These are phyloP conservation scores for Colletotrichum sp. DNA, from an alignment of 2,329 filamentous ascomycete genomes.

Conservation along the genomic window DNA sequence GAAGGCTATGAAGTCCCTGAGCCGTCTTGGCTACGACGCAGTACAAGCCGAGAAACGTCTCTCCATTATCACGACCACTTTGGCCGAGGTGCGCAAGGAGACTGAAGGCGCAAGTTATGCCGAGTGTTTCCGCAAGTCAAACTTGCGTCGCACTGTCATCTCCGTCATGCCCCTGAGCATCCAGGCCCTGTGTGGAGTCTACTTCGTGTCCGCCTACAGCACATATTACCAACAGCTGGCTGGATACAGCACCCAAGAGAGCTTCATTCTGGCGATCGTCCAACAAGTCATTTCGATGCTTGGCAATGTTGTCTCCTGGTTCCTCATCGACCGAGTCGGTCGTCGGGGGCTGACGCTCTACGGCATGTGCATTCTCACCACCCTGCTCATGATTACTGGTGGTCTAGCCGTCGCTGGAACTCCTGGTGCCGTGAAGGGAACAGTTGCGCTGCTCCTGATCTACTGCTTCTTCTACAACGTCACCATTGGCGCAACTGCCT, in stretches of 20 bases:
- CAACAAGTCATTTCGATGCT: conserved; percentile 27
- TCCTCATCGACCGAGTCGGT: conserved; percentile 35
- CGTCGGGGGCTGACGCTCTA: conserved; percentile 35
- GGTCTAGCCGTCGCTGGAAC: conserved; percentile 27
- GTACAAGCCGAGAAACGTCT: conserved; percentile 32
- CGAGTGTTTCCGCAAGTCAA: conserved; percentile 44
- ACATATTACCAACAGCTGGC: conserved; percentile 47
- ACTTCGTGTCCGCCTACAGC: conserved; percentile 40
- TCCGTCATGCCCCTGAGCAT: conserved; percentile 40
- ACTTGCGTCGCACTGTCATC: conserved; percentile 44
- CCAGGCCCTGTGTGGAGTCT: conserved; percentile 38
- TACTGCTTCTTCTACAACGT: conserved; percentile 44
- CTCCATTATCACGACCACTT: conserved; percentile 32
- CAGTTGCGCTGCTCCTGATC: conserved; percentile 39
- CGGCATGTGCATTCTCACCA: conserved; percentile 31
- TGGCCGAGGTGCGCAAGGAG: conserved; percentile 37
- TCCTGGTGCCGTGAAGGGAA: conserved; percentile 26
- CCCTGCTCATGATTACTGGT: conserved; percentile 33
- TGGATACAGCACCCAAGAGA: conserved; percentile 37
- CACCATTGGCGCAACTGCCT: conserved; percentile 44
- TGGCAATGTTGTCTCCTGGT: conserved; percentile 36
- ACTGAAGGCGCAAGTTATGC: conserved; percentile 40
- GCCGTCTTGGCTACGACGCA: conserved; percentile 32
- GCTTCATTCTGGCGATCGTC: conserved; percentile 42
- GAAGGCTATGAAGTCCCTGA: conserved; percentile 26